A percentile compares a stretch with the other conserved stretches of the same genome.
phyloP scores from a whole-genome alignment of 2,329 filamentous ascomycete species.

The Teratosphaeria viscida region DNA sequence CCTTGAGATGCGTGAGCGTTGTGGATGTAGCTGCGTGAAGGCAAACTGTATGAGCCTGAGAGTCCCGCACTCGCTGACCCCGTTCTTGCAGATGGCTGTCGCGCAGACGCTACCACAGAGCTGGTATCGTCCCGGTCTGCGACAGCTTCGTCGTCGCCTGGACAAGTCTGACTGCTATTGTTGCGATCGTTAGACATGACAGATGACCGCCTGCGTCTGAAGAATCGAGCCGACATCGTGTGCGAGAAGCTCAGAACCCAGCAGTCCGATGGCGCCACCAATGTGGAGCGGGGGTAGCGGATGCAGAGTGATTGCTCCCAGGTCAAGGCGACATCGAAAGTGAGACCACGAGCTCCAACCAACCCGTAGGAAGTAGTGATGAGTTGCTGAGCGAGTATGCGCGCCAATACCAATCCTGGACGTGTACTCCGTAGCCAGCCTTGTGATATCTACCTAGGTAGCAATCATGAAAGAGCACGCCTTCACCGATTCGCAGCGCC shows the following conservation, averaged over 20 bases:
- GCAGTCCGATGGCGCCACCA: background rate
- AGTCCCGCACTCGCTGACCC: conserved; percentile 8
- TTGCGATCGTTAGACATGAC: background rate
- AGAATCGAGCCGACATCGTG: conserved; percentile 1
- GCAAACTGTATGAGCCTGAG: conserved; percentile 23
- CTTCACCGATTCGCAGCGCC: background rate
- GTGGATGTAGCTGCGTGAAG: conserved; percentile 27
- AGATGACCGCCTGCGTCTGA: conserved; percentile 1
- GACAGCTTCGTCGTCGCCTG: background rate
- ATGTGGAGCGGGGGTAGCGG: background rate
- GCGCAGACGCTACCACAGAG: background rate
- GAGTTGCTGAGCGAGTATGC: background rate
- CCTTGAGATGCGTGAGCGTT: conserved; percentile 16
- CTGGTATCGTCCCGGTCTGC: background rate
- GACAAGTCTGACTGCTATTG: background rate
- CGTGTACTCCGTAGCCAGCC: background rate
- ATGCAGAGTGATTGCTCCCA: background rate
- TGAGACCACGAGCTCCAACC: background rate
- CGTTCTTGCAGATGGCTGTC: background rate
- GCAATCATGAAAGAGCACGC: background rate
- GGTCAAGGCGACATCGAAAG: background rate
- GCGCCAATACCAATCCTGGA: background rate
- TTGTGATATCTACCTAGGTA: background rate
- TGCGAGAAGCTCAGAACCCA: background rate
- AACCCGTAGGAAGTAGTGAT: background rate